Conservation (phyloP, 331 rosid genomes). For the Quercus lobata region DNA sequence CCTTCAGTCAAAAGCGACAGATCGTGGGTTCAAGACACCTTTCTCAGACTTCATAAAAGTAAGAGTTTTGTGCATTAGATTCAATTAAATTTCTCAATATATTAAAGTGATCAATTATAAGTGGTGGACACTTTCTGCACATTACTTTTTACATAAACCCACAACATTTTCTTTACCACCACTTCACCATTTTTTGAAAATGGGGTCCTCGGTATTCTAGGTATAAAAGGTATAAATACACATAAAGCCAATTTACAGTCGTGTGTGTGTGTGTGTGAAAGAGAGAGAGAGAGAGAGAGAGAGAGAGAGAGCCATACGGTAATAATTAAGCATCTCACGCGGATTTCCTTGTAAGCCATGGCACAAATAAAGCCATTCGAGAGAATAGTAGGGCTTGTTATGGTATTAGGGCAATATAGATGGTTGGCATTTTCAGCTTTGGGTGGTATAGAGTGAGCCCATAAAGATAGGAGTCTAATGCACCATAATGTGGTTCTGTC, state of each 20-base stretch:
- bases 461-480: slow-evolving; percentile 7
- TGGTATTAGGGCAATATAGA: slow-evolving; percentile 10
- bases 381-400: slow-evolving; percentile 20
- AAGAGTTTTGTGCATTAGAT: no score
- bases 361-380: slow-evolving; percentile 10
- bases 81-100: no score
- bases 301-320: background rate
- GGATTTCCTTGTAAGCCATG: background rate
- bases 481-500: slow-evolving; percentile 16
- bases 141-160: no score
- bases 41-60: no score
- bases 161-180: no score
- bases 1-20: no score
- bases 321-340: background rate
- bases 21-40: fast-evolving
- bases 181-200: no score
- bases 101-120: no score
- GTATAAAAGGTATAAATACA: background rate
- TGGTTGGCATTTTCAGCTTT: slow-evolving; percentile 20
- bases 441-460: slow-evolving; percentile 34
- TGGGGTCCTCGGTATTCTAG: no score
- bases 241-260: background rate
- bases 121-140: no score
- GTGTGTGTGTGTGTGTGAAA: background rate
- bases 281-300: background rate